Percentiles rank a stretch among this genome's conserved stretches.
phyloP scores from a whole-genome alignment of 805 yeast species.

The Candida parachauliodes region DNA sequence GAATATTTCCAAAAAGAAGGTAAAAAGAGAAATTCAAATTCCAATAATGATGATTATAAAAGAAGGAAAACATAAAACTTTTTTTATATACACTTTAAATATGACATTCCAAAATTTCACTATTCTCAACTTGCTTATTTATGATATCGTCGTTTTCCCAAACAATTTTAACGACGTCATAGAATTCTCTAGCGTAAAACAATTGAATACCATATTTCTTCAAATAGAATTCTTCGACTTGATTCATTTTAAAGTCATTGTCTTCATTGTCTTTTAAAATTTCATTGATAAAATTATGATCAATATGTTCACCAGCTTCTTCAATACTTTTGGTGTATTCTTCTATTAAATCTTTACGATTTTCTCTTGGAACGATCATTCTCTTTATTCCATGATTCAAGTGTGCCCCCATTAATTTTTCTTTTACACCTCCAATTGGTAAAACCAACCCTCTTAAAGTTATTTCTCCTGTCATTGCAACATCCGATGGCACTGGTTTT shows the following conservation, averaged over 20 bases:
- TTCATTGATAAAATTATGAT: constrained; percentile 26
- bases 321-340: constrained; percentile 42
- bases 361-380: constrained; percentile 68
- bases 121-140: constrained; percentile 18
- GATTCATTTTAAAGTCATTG: constrained; percentile 26
- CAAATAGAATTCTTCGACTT: constrained; percentile 46
- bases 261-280: constrained; percentile 34
- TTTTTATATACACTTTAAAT: constrained; percentile 9
- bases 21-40: constrained; percentile 51
- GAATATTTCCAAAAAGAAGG: constrained; percentile 76
- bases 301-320: constrained; percentile 19
- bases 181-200: constrained; percentile 67
- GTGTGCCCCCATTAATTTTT: constrained; percentile 76
- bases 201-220: constrained; percentile 57
- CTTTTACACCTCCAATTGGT: constrained; percentile 81
- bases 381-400: constrained; percentile 46
- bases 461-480: constrained; percentile 88
- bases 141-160: constrained; percentile 53
- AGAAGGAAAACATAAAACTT: constrained; percentile 23
- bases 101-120: constrained; percentile 30
- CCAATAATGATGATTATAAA: constrained; percentile 30
- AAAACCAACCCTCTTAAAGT: constrained; percentile 73
- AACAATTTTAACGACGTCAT: constrained; percentile 69
- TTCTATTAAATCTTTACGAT: constrained; percentile 65
- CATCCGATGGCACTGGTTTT: constrained; percentile 40